Evolutionary conservation across 345 rosid species (phyloP).

Genomic region (Populus alba): DNA sequence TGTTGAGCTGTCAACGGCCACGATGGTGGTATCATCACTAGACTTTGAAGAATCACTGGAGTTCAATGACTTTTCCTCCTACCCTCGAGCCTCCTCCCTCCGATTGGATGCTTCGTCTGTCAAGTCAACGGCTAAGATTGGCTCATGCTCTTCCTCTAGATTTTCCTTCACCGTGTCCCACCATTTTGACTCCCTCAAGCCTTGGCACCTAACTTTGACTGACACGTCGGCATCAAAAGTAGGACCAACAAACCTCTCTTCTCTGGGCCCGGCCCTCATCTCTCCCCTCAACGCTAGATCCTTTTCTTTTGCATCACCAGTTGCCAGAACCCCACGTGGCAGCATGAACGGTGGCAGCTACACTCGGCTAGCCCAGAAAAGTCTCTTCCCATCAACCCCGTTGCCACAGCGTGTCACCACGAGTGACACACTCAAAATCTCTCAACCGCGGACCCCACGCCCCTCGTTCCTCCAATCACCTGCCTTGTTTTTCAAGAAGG

Average conservation of each 20-base stretch:
- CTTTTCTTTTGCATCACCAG: constrained; percentile 78
- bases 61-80: constrained; percentile 58
- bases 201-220: constrained; percentile 80
- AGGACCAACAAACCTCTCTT: constrained; percentile 41
- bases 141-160: constrained; percentile 81
- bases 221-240: constrained; percentile 54
- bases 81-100: constrained; percentile 68
- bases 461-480: constrained; percentile 94
- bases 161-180: constrained; percentile 90
- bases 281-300: constrained; percentile 73
- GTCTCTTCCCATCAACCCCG: constrained; percentile 73
- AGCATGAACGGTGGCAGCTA: constrained; percentile 24
- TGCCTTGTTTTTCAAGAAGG: constrained; percentile 66
- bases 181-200: constrained; percentile 82
- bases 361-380: constrained; percentile 34
- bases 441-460: constrained; percentile 54
- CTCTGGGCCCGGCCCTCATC: constrained; percentile 48
- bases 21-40: constrained; percentile 59
- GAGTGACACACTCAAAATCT: constrained; percentile 12
- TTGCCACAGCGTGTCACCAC: constrained; percentile 57
- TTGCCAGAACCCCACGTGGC: constrained; percentile 53
- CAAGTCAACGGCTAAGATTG: constrained; percentile 62
- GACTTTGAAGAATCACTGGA: constrained; percentile 71
- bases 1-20: constrained; percentile 70
- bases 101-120: constrained; percentile 63